Conservation (phyloP, 257 asterid genomes). For the Lycium barbarum region DNA sequence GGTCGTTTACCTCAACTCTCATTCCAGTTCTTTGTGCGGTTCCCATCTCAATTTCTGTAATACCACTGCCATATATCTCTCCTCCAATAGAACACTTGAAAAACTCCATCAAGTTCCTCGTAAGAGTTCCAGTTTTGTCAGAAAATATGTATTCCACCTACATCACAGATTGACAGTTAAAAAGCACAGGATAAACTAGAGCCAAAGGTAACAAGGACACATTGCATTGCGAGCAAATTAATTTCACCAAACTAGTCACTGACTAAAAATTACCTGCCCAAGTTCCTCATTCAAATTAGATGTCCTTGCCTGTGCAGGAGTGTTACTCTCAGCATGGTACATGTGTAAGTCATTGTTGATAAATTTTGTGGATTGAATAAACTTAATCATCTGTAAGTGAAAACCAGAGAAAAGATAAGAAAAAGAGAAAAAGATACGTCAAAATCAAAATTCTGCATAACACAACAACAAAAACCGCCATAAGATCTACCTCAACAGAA, state of each 20-base stretch:
- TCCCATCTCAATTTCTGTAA: conserved; percentile 94
- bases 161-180: conserved; percentile 24
- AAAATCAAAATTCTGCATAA: conserved; percentile 23
- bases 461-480: conserved; percentile 29
- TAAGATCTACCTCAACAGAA: conserved; percentile 83
- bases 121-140: conserved; percentile 98
- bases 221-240: not conserved
- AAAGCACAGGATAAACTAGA: not conserved
- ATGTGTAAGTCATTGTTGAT: conserved; percentile 95
- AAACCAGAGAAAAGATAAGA: conserved; percentile 24
- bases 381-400: conserved; percentile 87
- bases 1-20: conserved; percentile 67
- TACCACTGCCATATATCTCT: conserved; percentile 94
- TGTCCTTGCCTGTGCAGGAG: conserved; percentile 96
- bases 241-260: conserved; percentile 25
- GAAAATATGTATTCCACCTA: conserved; percentile 99
- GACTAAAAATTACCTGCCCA: conserved; percentile 77
- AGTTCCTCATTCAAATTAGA: conserved; percentile 99
- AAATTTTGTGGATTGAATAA: conserved; percentile 94
- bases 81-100: conserved; percentile 98
- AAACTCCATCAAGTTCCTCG: conserved; percentile 97
- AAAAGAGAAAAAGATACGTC: conserved; percentile 31
- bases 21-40: conserved; percentile 82
- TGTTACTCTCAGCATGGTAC: conserved; percentile 97
- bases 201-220: not conserved